These are phyloP conservation scores for Zalaria sp. DNA, from an alignment of 2,329 filamentous ascomycete genomes.

Conservation along the genomic window DNA sequence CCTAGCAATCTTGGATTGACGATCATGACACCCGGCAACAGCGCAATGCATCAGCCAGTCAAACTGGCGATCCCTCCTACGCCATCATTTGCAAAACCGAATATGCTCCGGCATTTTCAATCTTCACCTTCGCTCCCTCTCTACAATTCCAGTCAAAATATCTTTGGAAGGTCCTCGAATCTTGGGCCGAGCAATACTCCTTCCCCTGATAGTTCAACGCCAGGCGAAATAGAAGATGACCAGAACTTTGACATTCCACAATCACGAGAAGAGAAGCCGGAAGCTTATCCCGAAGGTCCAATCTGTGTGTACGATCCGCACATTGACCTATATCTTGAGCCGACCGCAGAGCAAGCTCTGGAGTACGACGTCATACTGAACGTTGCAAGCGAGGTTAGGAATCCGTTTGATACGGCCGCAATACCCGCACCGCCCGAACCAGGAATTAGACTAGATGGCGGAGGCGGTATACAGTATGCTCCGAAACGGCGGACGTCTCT, in stretches of 20 bases:
- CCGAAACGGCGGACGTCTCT: conserved; percentile 10
- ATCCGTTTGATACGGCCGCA: conserved; percentile 45
- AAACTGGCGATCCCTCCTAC: conserved; percentile 45
- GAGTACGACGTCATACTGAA: conserved; percentile 75
- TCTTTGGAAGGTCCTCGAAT: neutral
- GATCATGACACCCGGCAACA: conserved; percentile 49
- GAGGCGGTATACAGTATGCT: conserved; percentile 19
- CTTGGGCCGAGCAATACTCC: neutral
- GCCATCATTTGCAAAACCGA: conserved; percentile 36
- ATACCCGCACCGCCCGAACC: conserved; percentile 12
- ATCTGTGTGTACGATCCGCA: conserved; percentile 69
- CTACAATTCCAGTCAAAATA: neutral
- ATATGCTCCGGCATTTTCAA: conserved; percentile 43
- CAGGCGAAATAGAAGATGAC: conserved; percentile 43
- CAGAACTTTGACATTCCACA: conserved; percentile 41
- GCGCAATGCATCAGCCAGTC: conserved; percentile 41
- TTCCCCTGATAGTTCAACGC: conserved; percentile 47
- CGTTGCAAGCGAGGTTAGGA: conserved; percentile 66
- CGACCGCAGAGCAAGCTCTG: conserved; percentile 61
- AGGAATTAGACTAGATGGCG: conserved; percentile 18
- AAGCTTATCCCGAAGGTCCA: conserved; percentile 69
- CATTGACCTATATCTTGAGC: conserved; percentile 68
- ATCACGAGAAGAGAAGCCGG: conserved; percentile 55
- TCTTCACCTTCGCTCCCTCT: conserved; percentile 47
- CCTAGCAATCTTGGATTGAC: conserved; percentile 66